A percentile compares a stretch with the other conserved stretches of the same genome.
These are phyloP conservation scores for Blastobotrys illinoisensis DNA, from an alignment of 1,139 yeast genomes.

Conservation along the genomic window DNA sequence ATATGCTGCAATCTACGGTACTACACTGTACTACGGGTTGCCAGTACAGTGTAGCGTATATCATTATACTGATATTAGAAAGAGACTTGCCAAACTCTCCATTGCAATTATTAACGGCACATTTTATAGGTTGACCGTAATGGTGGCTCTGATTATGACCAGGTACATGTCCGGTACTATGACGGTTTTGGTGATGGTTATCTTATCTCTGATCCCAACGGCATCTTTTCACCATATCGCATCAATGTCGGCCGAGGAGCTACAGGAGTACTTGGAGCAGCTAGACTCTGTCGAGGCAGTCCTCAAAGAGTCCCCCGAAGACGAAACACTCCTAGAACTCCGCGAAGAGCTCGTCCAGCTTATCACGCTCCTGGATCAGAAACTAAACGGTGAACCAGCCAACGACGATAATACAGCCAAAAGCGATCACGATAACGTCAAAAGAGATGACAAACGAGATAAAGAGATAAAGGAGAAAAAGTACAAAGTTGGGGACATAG, in stretches of 20 bases:
- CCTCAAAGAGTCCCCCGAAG: slow-evolving; percentile 29
- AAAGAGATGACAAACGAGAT: slow-evolving; percentile 3
- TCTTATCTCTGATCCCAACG: neutral
- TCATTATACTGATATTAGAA: too few relatives aligned
- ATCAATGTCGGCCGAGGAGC: slow-evolving; percentile 23
- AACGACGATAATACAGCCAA: too few relatives aligned
- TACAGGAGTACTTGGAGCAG: slow-evolving; percentile 33
- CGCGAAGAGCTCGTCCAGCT: slow-evolving; percentile 32
- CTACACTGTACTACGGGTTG: too few relatives aligned
- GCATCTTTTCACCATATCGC: neutral
- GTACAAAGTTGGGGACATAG: slow-evolving; percentile 23
- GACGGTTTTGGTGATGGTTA: neutral
- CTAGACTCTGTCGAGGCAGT: slow-evolving; percentile 30
- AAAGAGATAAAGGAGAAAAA: neutral
- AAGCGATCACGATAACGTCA: too few relatives aligned
- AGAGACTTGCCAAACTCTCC: too few relatives aligned
- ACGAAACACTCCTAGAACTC: slow-evolving; percentile 29
- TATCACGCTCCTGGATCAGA: slow-evolving; percentile 25
- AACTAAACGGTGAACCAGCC: neutral
- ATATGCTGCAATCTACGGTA: too few relatives aligned
- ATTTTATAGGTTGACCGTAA: too few relatives aligned
- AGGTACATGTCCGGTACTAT: too few relatives aligned
- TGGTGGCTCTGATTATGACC: too few relatives aligned
- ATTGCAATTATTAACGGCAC: too few relatives aligned
- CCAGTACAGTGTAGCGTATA: too few relatives aligned